phyloP scores from a whole-genome alignment of 1,284 basidiomycete genomes.

The Apiotrichum gracile region DNA sequence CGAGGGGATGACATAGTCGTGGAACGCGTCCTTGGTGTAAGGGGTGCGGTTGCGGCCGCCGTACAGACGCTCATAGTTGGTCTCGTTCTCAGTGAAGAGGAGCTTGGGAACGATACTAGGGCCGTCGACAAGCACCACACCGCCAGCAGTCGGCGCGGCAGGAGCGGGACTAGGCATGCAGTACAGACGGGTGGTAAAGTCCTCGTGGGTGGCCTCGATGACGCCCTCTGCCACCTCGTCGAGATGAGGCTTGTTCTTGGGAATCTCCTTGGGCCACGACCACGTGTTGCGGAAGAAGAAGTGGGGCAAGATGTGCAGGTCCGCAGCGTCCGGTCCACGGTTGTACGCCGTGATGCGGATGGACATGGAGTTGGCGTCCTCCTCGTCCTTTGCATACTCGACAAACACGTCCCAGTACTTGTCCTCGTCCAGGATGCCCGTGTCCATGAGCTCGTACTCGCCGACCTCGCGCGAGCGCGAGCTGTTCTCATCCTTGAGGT shows the following conservation, averaged over 20 bases:
- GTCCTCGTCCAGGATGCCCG: slow-evolving; percentile 85
- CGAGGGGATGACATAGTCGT: slow-evolving; percentile 84
- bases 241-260: slow-evolving; percentile 65
- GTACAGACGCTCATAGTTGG: slow-evolving; percentile 88
- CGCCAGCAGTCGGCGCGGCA: slow-evolving; percentile 60
- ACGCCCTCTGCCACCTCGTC: slow-evolving; percentile 53
- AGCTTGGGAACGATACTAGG: slow-evolving; percentile 70
- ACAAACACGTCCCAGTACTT: slow-evolving; percentile 84
- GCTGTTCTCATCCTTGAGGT: slow-evolving; percentile 78
- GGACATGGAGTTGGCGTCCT: slow-evolving; percentile 79
- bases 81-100: slow-evolving; percentile 94
- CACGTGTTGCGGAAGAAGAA: slow-evolving; percentile 97
- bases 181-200: slow-evolving; percentile 72
- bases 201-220: slow-evolving; percentile 68
- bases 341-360: slow-evolving; percentile 96
- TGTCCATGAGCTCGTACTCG: slow-evolving; percentile 92
- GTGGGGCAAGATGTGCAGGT: slow-evolving; percentile 89
- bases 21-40: slow-evolving; percentile 97
- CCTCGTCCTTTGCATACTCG: slow-evolving; percentile 95
- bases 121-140: slow-evolving; percentile 57
- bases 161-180: slow-evolving; percentile 88
- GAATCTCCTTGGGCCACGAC: slow-evolving; percentile 85
- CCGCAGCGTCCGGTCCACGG: slow-evolving; percentile 91
- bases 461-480: slow-evolving; percentile 75
- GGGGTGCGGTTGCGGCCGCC: slow-evolving; percentile 73